Evolutionary conservation across 139 green algal species (phyloP).

Genomic region (Chlamydomonas eustigma): DNA sequence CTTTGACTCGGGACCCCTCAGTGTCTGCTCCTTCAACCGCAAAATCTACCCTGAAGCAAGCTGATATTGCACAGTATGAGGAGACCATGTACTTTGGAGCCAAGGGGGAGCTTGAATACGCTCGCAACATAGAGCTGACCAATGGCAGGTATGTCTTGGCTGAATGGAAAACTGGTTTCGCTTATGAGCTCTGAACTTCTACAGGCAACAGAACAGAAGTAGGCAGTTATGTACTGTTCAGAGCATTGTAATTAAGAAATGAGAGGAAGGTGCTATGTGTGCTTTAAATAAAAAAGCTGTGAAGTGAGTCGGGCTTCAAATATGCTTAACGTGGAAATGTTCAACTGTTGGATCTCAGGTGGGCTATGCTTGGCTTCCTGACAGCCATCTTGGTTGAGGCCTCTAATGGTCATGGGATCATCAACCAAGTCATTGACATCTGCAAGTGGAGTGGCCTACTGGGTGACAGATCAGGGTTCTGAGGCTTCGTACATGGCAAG

Average conservation of each 20-base stretch:
- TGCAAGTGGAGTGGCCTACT: constrained; percentile 46
- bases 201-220: no score
- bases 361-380: constrained; percentile 66
- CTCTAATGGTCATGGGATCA: constrained; percentile 58
- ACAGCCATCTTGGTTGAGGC: constrained; percentile 58
- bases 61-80: background rate
- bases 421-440: constrained; percentile 53
- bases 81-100: constrained; percentile 22
- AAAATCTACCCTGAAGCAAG: background rate
- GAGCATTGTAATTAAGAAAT: no score
- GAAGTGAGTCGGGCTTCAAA: no score
- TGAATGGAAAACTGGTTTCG: no score
- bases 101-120: constrained; percentile 28
- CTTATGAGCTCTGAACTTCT: no score
- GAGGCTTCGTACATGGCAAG: no score
- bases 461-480: constrained; percentile 55
- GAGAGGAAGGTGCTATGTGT: no score
- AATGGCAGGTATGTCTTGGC: constrained; percentile 4
- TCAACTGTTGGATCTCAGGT: no score
- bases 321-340: no score
- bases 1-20: background rate
- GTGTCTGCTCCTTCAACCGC: background rate
- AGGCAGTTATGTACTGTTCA: no score
- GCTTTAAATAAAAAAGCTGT: no score
- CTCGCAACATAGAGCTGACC: constrained; percentile 36